A percentile compares a stretch with the other conserved stretches of the same genome.
phyloP scores from a whole-genome alignment of 2,329 filamentous ascomycete genomes.

The Cercospora nicotianae region DNA sequence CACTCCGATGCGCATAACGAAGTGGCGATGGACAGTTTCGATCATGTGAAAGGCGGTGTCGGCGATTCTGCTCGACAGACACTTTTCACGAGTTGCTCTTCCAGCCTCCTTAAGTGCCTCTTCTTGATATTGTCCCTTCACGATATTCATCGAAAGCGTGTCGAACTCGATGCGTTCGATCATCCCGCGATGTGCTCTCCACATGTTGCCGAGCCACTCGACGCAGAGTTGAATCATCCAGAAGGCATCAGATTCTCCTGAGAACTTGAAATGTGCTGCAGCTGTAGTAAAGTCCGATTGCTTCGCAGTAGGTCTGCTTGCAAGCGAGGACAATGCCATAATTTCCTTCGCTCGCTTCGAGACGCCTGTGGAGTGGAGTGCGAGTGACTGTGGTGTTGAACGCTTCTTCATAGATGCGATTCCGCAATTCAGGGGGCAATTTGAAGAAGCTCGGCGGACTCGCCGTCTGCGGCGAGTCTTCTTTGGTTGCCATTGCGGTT shows the following conservation, averaged over 20 bases:
- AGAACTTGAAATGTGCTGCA: constrained; percentile 8
- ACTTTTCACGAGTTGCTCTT: neutral
- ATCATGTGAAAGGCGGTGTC: neutral
- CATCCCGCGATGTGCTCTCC: neutral
- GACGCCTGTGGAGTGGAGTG: neutral
- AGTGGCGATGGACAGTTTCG: neutral
- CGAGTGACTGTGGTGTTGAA: neutral
- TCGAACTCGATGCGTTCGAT: neutral
- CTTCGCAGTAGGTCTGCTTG: constrained; percentile 19
- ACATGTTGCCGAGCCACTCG: neutral
- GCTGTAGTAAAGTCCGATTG: constrained; percentile 18
- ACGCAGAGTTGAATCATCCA: neutral
- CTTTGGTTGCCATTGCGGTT: neutral
- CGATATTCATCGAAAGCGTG: neutral
- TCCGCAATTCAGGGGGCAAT: constrained; percentile 15
- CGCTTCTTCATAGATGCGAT: constrained; percentile 13
- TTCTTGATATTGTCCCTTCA: neutral
- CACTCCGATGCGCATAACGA: neutral
- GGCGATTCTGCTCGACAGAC: neutral
- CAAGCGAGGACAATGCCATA: constrained; percentile 17
- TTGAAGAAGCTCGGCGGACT: neutral
- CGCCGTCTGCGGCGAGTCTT: neutral
- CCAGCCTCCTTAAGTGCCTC: neutral
- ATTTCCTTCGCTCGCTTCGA: neutral
- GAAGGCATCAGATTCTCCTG: neutral